These are phyloP conservation scores for Lichtheimia hyalospora DNA, from an alignment of 371 early-diverging fungal genomes.

Conservation along the genomic window DNA sequence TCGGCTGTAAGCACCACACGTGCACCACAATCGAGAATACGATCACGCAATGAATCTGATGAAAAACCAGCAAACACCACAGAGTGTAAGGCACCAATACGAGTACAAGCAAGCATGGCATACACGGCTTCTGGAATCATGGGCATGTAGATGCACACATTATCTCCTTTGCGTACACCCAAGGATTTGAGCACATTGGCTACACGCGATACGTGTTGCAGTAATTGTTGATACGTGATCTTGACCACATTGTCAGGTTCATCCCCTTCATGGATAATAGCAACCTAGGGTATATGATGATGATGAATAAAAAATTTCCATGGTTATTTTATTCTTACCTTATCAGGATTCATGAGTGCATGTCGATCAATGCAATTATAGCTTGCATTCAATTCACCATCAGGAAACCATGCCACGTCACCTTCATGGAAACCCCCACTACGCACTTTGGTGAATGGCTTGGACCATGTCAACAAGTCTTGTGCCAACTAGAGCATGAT, in stretches of 20 bases:
- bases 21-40: conserved; percentile 81
- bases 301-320: too few relatives aligned
- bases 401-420: conserved; percentile 92
- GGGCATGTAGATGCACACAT: conserved; percentile 96
- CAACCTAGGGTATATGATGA: conserved; percentile 28
- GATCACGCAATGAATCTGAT: conserved; percentile 83
- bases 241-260: conserved; percentile 73
- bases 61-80: conserved; percentile 97
- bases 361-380: conserved; percentile 98
- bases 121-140: conserved; percentile 95
- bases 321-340: conserved; percentile 27
- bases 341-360: conserved; percentile 68
- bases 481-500: conserved; percentile 56
- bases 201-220: conserved; percentile 80
- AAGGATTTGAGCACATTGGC: conserved; percentile 79
- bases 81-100: conserved; percentile 88
- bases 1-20: conserved; percentile 85
- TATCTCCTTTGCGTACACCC: conserved; percentile 92
- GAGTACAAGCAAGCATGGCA: conserved; percentile 93
- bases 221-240: conserved; percentile 85
- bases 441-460: conserved; percentile 69
- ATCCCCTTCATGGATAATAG: conserved; percentile 92
- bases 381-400: conserved; percentile 92
- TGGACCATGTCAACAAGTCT: conserved; percentile 75
- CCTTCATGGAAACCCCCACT: conserved; percentile 73